phyloP scores from a whole-genome alignment of 805 yeast genomes.

The Nakazawaea laoshanensis region DNA sequence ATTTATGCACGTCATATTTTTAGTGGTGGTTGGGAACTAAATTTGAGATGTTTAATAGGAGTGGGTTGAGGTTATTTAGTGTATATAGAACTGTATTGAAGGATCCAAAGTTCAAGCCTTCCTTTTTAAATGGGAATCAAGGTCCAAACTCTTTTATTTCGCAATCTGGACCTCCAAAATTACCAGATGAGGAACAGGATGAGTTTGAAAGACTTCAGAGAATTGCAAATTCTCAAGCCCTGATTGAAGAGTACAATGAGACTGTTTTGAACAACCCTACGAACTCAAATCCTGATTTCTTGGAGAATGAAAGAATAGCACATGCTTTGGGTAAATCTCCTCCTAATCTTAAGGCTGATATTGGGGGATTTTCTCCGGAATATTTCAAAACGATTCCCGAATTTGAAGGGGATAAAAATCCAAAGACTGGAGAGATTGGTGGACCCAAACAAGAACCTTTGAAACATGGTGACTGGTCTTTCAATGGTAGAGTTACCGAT shows the following conservation, averaged over 20 bases:
- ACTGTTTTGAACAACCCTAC: constrained; percentile 7
- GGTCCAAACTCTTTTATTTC: constrained; percentile 4
- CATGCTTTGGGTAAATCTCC: constrained; percentile 6
- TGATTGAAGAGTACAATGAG: constrained; percentile 64
- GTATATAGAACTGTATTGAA: too few species aligned
- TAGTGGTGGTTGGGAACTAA: too few species aligned
- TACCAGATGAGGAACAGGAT: constrained; percentile 76
- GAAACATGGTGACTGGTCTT: constrained; percentile 87
- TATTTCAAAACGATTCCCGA: constrained; percentile 80
- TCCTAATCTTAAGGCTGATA: constrained; percentile 33
- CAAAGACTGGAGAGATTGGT: constrained; percentile 89
- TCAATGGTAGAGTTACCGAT: constrained; percentile 94
- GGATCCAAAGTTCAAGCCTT: constrained; percentile 3
- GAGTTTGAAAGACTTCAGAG: constrained; percentile 86
- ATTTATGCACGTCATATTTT: too few species aligned
- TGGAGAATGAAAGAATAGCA: constrained; percentile 16
- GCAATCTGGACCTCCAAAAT: constrained; percentile 52
- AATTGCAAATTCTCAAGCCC: constrained; percentile 70
- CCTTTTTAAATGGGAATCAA: constrained; percentile 1
- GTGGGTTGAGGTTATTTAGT: too few species aligned
- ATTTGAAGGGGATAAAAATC: constrained; percentile 91
- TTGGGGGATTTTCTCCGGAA: constrained; percentile 61
- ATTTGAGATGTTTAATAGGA: too few species aligned
- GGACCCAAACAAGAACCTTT: constrained; percentile 98
- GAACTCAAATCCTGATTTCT: constrained; percentile 25